These are phyloP conservation scores for Kodamaea hsintzibuensis DNA, from an alignment of 805 yeast species.

Conservation along the genomic window DNA sequence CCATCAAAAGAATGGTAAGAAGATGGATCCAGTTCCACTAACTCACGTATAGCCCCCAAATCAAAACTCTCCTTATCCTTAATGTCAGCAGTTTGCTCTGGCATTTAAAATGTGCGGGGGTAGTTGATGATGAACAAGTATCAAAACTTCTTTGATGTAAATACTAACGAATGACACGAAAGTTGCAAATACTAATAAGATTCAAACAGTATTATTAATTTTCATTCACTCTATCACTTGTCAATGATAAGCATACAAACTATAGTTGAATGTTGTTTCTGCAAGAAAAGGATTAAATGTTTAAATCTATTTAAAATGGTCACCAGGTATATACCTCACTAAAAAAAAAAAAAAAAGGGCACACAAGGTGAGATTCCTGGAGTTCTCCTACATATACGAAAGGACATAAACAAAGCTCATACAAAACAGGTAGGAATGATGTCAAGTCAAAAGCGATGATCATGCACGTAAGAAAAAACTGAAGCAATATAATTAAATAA, in stretches of 20 bases:
- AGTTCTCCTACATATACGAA: neutral
- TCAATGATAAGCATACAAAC: neutral
- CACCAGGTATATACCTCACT: neutral
- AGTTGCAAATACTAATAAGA: no score
- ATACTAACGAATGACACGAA: no score
- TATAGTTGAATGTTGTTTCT: neutral
- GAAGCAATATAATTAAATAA: no score
- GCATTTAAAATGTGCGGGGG: constrained; percentile 1
- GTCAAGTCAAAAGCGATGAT: no score
- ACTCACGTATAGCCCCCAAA: constrained; percentile 21
- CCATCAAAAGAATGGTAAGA: constrained; percentile 35
- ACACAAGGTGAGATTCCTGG: neutral
- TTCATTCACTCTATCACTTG: neutral
- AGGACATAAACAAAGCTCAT: neutral
- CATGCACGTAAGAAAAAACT: no score
- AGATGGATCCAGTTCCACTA: constrained; percentile 23
- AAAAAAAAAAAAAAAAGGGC: neutral
- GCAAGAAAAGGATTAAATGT: neutral
- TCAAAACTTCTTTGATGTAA: no score
- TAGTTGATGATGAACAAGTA: no score
- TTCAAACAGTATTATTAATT: no score
- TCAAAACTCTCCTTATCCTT: constrained; percentile 13
- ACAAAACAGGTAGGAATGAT: no score
- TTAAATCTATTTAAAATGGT: neutral
- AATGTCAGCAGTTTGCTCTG: neutral